Evolutionary conservation across 2,329 filamentous ascomycete genomes (phyloP), one percentile per base, ranked within the genome.

Genomic region (Xylaria sp.): DNA sequence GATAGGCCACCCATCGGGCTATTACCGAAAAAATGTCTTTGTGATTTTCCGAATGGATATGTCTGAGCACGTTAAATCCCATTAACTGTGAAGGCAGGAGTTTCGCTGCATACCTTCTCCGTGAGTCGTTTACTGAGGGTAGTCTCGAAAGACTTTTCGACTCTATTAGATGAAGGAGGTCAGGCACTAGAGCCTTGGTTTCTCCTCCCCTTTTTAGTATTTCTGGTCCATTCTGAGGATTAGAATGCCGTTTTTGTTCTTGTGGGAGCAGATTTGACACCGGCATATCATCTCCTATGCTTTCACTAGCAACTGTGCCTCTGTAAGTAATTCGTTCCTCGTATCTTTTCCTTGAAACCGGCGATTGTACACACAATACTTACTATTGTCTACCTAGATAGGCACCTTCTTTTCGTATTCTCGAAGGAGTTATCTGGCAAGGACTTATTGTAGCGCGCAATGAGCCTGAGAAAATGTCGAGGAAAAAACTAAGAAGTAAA

Each of bases 1-100:
- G 35, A 2, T 52, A 60, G 12, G 55, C 54, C 15, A 65, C 55
- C 61, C 61, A 65, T 35, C 59, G 50, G 47, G 62, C 62, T 37
- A 62, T 62, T 14, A 40, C 55, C 6, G 49, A 55, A 38, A 53
- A 62, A 23, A 43, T 40, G 21, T 47, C 42, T 17, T 47, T 46
- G 7, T 55, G 63, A 38, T 55, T 57, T 49, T 52, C 51, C 1
- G 45, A 59, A 51, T 25, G 14, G 14, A 45, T 59, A 33, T 50
- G 37, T 31, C 57, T 53, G 47, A 15, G 4, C 14, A 31, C 33
- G 31, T 61, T 35, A 66, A 28, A 31, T 43, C 43, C 6, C n/a
- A 23, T 19, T 8, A 38, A 23, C 47, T 17, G 23, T 19, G 37
- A 17, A 42, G n/a, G 11, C 4, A n/a, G 31, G 23, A n/a, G 14